A percentile compares a stretch with the other conserved stretches of the same genome.
Conservation (phyloP, 2,329 filamentous ascomycete genomes). For the Beauveria varroae region DNA sequence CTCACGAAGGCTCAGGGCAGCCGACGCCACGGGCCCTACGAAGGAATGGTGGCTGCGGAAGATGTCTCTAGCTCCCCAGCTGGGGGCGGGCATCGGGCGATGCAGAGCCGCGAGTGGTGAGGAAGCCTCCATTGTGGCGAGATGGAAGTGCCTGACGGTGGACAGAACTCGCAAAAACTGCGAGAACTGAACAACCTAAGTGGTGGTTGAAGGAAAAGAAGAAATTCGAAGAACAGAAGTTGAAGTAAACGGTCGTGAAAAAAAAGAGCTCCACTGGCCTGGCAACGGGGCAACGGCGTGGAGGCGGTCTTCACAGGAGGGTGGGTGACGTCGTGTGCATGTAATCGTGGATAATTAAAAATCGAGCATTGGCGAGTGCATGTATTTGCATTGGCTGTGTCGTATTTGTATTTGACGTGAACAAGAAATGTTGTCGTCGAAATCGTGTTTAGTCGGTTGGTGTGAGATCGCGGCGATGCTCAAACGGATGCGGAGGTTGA, state of each 20-base stretch:
- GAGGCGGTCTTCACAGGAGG: constrained; percentile 15
- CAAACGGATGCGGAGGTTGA: not conserved
- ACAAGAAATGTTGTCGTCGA: not conserved
- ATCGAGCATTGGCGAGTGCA: not conserved
- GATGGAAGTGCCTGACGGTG: not conserved
- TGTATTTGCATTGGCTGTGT: not conserved
- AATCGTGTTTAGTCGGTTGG: not conserved
- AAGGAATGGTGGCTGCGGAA: constrained; percentile 43
- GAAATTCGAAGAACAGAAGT: not conserved
- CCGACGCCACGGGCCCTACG: constrained; percentile 47
- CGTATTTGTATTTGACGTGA: not conserved
- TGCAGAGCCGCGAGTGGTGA: constrained; percentile 93
- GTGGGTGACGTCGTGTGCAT: constrained; percentile 16
- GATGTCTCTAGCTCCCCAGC: constrained; percentile 50
- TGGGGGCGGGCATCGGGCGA: constrained; percentile 53
- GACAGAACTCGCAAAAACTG: constrained; percentile 8
- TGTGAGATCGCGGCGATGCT: not conserved
- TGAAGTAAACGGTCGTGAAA: constrained; percentile 12
- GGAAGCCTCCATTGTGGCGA: constrained; percentile 71
- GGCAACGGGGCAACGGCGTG: constrained; percentile 15
- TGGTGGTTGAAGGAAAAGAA: constrained; percentile 9
- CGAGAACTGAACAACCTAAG: constrained; percentile 13
- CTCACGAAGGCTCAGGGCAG: constrained; percentile 70
- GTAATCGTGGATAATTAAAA: not conserved
- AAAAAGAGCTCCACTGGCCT: constrained; percentile 12